phyloP scores from a whole-genome alignment of 257 asterid species.

The Solanum etuberosum region DNA sequence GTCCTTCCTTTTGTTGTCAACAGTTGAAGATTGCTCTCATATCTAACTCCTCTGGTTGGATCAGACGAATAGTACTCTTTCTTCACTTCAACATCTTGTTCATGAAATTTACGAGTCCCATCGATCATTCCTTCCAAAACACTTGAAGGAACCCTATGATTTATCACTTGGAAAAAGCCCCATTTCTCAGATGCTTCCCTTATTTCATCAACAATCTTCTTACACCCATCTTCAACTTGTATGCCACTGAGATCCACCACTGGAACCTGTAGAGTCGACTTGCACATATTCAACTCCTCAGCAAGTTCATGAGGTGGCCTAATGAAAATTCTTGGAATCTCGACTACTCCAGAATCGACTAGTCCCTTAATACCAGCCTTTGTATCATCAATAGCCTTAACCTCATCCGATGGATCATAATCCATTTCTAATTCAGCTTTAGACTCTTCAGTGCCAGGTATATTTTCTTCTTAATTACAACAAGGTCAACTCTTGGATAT shows the following conservation, averaged over 20 bases:
- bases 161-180: conserved; percentile 52
- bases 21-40: conserved; percentile 41
- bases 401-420: background rate
- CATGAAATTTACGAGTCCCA: conserved; percentile 48
- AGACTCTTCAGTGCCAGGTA: background rate
- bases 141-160: conserved; percentile 39
- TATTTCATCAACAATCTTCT: conserved; percentile 16
- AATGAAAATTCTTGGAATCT: conserved; percentile 19
- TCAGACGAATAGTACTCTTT: conserved; percentile 24
- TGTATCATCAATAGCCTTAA: conserved; percentile 12
- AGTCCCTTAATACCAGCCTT: conserved; percentile 14
- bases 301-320: conserved; percentile 28
- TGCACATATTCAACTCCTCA: conserved; percentile 8
- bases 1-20: conserved; percentile 18
- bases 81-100: conserved; percentile 48
- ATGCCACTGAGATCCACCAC: conserved; percentile 35
- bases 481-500: background rate
- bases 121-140: conserved; percentile 43
- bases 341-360: conserved; percentile 11
- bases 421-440: background rate
- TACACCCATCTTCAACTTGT: conserved; percentile 1
- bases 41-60: conserved; percentile 26
- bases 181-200: conserved; percentile 35
- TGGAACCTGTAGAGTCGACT: conserved; percentile 22
- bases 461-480: background rate